Evolutionary conservation across 805 yeast genomes (phyloP).

Genomic region (Barnettozyma botsteinii): DNA sequence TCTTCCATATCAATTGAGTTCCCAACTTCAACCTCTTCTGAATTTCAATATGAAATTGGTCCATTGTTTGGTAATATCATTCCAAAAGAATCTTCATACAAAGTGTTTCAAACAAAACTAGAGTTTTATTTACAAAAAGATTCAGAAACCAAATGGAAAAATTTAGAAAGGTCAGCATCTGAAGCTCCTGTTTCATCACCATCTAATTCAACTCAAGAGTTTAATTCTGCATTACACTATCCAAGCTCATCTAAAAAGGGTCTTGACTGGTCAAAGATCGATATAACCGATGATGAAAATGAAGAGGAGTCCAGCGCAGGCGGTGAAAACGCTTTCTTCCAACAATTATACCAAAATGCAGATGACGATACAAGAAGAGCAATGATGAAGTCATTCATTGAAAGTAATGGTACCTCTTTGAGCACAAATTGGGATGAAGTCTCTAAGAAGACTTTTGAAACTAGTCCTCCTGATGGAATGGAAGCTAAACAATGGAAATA

Average conservation of each 20-base stretch:
- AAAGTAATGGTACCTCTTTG: conserved; percentile 88
- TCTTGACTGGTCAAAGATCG: conserved; percentile 65
- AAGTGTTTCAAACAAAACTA: conserved; percentile 64
- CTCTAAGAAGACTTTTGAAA: conserved; percentile 44
- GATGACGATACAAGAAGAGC: conserved; percentile 88
- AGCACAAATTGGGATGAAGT: conserved; percentile 95
- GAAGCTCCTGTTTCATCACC: conserved; percentile 7
- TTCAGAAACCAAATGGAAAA: conserved; percentile 44
- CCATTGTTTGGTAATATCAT: conserved; percentile 49
- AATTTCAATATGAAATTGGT: conserved; percentile 51
- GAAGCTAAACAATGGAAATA: conserved; percentile 19
- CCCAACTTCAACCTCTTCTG: conserved; percentile 44
- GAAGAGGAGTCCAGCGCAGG: conserved; percentile 31
- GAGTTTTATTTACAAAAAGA: conserved; percentile 60
- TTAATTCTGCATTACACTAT: conserved; percentile 27
- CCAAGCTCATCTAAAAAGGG: conserved; percentile 61
- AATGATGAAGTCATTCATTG: conserved; percentile 94
- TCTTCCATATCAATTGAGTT: conserved; percentile 39
- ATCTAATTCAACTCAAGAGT: conserved; percentile 1
- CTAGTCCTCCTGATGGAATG: conserved; percentile 23
- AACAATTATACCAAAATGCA: conserved; percentile 64
- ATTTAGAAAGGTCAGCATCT: conserved; percentile 29
- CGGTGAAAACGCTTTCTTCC: conserved; percentile 65
- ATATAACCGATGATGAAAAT: conserved; percentile 38
- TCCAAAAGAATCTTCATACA: conserved; percentile 37